A percentile compares a stretch with the other conserved stretches of the same genome.
These are phyloP conservation scores for Usnea hakonensis DNA, from an alignment of 495 filamentous ascomycete genomes.

Conservation along the genomic window DNA sequence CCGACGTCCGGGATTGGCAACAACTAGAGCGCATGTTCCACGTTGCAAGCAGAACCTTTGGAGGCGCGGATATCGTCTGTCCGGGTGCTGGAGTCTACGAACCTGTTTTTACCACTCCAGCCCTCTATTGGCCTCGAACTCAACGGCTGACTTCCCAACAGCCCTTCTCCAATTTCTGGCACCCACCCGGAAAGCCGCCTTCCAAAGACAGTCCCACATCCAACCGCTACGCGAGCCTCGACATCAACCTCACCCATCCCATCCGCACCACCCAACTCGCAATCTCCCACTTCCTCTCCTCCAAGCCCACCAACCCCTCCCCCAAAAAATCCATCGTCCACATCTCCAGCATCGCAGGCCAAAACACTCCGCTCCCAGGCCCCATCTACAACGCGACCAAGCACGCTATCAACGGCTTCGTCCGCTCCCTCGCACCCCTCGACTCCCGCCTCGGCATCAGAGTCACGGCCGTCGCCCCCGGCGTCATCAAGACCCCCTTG, in stretches of 20 bases:
- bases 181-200: constrained; percentile 44
- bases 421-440: constrained; percentile 45
- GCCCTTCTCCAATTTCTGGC: constrained; percentile 61
- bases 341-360: constrained; percentile 58
- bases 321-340: constrained; percentile 46
- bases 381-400: constrained; percentile 59
- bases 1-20: constrained; percentile 54
- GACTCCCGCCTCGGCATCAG: constrained; percentile 48
- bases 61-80: constrained; percentile 55
- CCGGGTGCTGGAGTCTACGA: constrained; percentile 65
- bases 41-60: constrained; percentile 46
- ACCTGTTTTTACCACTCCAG: constrained; percentile 35
- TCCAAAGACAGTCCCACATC: constrained; percentile 42
- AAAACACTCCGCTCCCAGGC: constrained; percentile 38
- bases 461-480: constrained; percentile 60
- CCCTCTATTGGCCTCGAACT: not conserved
- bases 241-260: constrained; percentile 64
- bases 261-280: constrained; percentile 61
- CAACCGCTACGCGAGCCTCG: constrained; percentile 48
- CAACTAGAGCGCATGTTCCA: constrained; percentile 53
- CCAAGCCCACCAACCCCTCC: constrained; percentile 38
- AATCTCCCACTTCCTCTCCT: constrained; percentile 49
- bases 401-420: constrained; percentile 54
- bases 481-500: constrained; percentile 58
- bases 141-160: constrained; percentile 11